Evolutionary conservation across 768 basidiomycete genomes (phyloP), one percentile per base, ranked within the genome.

Genomic region (Collybia sordida): DNA sequence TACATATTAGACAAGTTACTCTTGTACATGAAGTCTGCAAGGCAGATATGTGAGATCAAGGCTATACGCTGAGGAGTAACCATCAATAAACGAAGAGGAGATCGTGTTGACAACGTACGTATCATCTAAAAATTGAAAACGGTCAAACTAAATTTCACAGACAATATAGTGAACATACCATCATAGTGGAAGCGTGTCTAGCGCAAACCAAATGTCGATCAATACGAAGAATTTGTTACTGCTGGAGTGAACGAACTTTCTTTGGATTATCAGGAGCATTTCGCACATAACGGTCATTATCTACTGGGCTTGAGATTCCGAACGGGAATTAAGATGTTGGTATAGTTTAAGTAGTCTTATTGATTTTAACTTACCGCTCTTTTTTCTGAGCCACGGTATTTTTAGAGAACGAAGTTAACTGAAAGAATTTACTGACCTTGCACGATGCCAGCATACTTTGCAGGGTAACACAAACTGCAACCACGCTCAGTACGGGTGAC

Each of bases 401-500:
- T 18, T 42, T n/a, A 9, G n/a, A 42, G 3, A 55, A n/a, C 37
- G 35, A 41, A 45, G 14, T 22, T 4, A 6, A 31, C 24, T 23
- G 15, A 35, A 36, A 38, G 37, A 23, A 39, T 31, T n/a, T 40
- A 51, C 55, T 40, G 54, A 88, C 91, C 83, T 90, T 94, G 81
- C 89, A 92, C 6, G 88, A 91, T 19, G 90, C 93, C 50, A 95
- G 77, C 93, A 95, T 95, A 60, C 88, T 90, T 71, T 94, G 93
- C 41, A 95, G 68, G 3, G 92, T 93, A 15, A 93, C 80, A 59
- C 90, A 93, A 37, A 93, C 82, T 2, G 89, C 80, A 22, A 85
- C 75, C 18, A 90, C 90, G 53, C 86, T 90, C 54, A 93, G 69
- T n/a, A 92, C 90, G 0, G 90, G 92, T 8, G 88, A 90, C 91